Evolutionary conservation across 768 basidiomycete species (phyloP), one percentile per base, ranked within the genome.

Genomic region (Hemileccinum impolitum): DNA sequence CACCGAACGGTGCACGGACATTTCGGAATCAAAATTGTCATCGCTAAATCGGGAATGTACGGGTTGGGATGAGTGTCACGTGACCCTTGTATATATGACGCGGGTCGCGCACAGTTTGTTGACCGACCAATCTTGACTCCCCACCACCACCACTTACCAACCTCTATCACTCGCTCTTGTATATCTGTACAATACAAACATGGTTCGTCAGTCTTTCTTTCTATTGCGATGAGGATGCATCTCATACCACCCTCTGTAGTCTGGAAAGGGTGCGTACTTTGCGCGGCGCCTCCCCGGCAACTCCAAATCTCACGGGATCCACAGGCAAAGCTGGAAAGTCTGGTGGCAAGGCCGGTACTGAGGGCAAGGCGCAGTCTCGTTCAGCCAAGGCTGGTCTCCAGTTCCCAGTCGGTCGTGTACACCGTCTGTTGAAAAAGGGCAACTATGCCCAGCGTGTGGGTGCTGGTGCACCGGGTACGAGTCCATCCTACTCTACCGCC

Each of bases 341-440:
- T 45, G 73, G 73, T 56, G 81, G 82, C 54, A 81, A 79, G 57
- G 71, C 80, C 25, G 61, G 64, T 23, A 54, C 72, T 43, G 73
- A 73, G 53, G 71, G 68, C 26, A 86, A 86, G 62, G 70, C 83
- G 4, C 80, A 81, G 59, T 87, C 85, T 13, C 82, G 85, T 45
- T 87, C 85, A 19, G 75, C 84, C 46, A 86, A 85, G 62, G 85
- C 85, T 12, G 85, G 85, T 59, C 80, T 87, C 47, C 84, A 87
- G 66, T 89, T 93, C 76, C 90, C 90, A 46, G 90, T 93, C 59
- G 90, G 90, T 78, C 90, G 90, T 86, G 82, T 92, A 53, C 90
- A 90, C 73, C 84, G 88, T 80, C 81, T 90, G 37, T 69, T 92
- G 69, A 90, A 90, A 77, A 81, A 80, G 69, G 90, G 90, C 46